Conservation (phyloP, 2,329 filamentous ascomycete species). For the Stemphylium beticola region DNA sequence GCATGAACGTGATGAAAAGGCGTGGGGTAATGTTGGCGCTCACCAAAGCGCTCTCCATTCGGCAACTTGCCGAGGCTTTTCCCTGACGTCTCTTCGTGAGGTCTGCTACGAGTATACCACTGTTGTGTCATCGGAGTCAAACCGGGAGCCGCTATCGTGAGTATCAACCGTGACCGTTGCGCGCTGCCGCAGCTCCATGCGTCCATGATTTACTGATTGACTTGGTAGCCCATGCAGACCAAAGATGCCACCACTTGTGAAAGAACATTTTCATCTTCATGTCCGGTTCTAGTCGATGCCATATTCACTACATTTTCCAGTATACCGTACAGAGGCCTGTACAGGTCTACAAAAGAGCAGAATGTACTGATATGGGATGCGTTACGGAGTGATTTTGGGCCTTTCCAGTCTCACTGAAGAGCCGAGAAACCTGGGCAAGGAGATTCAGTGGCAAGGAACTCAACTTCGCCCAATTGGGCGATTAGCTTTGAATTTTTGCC, state of each 20-base stretch:
- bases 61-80: constrained; percentile 58
- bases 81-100: constrained; percentile 37
- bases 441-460: constrained; percentile 74
- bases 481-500: constrained; percentile 54
- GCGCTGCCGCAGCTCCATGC: constrained; percentile 71
- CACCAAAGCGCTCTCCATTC: constrained; percentile 59
- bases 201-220: constrained; percentile 70
- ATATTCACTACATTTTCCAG: constrained; percentile 79
- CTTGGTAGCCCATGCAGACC: constrained; percentile 79
- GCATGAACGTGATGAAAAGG: constrained; percentile 67
- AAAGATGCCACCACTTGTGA: constrained; percentile 75
- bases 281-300: constrained; percentile 56
- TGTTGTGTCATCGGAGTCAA: constrained; percentile 63
- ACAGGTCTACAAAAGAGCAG: constrained; percentile 74
- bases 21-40: constrained; percentile 58
- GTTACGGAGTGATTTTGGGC: constrained; percentile 66
- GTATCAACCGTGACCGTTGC: constrained; percentile 73
- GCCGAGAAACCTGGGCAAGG: constrained; percentile 72
- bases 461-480: constrained; percentile 67
- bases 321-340: constrained; percentile 74
- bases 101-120: constrained; percentile 67
- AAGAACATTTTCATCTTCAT: constrained; percentile 68
- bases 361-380: constrained; percentile 80
- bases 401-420: constrained; percentile 65
- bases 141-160: constrained; percentile 73